Conservation (phyloP, 352 stramenopile genomes). For the Phytophthora boehmeriae region DNA sequence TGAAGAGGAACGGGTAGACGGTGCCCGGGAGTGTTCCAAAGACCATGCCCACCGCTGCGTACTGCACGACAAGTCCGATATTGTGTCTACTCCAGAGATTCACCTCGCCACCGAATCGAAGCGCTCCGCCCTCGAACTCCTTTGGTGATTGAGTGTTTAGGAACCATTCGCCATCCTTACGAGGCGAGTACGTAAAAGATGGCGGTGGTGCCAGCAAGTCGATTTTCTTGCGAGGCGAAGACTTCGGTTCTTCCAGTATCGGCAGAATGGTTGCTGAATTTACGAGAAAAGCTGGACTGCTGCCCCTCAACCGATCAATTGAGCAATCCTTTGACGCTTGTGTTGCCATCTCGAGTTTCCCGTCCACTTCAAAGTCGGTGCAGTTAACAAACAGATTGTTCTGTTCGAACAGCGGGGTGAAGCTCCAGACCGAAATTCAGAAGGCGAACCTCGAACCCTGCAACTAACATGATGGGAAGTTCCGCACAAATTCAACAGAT, state of each 20-base stretch:
- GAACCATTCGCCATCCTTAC: constrained; percentile 30
- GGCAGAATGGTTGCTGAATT: constrained; percentile 32
- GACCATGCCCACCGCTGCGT: constrained; percentile 45
- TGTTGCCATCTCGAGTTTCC: not conserved
- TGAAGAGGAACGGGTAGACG: constrained; percentile 51
- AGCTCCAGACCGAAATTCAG: not conserved
- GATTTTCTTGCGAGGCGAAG: constrained; percentile 31
- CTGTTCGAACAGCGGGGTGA: constrained; percentile 6
- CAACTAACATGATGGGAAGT: constrained; percentile 25
- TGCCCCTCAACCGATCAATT: not conserved
- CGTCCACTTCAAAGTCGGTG: not conserved
- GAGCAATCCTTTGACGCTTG: not conserved
- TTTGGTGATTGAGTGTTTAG: constrained; percentile 20
- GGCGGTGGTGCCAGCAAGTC: constrained; percentile 27
- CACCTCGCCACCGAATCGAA: constrained; percentile 21
- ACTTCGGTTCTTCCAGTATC: constrained; percentile 34
- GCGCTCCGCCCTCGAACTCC: constrained; percentile 15
- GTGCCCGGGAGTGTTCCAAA: constrained; percentile 45
- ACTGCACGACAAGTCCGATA: constrained; percentile 47
- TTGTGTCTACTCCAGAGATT: constrained; percentile 46
- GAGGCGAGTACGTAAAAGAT: constrained; percentile 19
- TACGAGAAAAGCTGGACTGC: constrained; percentile 21
- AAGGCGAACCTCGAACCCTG: constrained; percentile 13
- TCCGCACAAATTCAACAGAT: constrained; percentile 7
- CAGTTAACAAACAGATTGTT: constrained; percentile 5